These are phyloP conservation scores for Helotiales sp. DNA, from an alignment of 2,329 filamentous ascomycete species.

Conservation along the genomic window DNA sequence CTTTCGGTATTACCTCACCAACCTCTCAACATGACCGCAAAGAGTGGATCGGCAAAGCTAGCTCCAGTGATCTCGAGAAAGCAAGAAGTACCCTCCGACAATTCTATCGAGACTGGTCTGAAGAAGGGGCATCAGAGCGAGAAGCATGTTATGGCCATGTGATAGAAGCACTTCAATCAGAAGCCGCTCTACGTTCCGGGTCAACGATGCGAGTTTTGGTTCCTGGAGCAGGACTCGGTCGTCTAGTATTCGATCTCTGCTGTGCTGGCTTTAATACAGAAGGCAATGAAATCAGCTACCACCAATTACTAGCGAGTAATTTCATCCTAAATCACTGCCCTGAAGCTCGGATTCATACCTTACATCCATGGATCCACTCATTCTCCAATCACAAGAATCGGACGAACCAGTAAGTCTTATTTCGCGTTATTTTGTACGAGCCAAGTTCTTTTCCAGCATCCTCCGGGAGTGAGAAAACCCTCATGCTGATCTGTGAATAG, in stretches of 20 bases:
- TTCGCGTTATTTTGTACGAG: no score
- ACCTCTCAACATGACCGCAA: constrained; percentile 29
- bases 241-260: constrained; percentile 86
- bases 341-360: constrained; percentile 60
- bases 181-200: constrained; percentile 36
- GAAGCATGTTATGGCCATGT: constrained; percentile 77
- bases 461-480: no score
- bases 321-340: constrained; percentile 71
- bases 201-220: constrained; percentile 62
- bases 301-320: constrained; percentile 85
- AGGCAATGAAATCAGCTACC: constrained; percentile 96
- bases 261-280: constrained; percentile 71
- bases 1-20: constrained; percentile 54
- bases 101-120: constrained; percentile 93
- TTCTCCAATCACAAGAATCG: constrained; percentile 84
- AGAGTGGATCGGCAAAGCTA: constrained; percentile 71
- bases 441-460: no score
- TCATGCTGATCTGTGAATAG: no score
- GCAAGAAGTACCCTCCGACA: constrained; percentile 89
- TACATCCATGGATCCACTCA: constrained; percentile 83
- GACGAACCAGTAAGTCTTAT: no score
- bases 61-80: constrained; percentile 78
- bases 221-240: constrained; percentile 84
- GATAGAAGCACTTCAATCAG: constrained; percentile 59
- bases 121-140: constrained; percentile 72